Evolutionary conservation across 179 eudicot species (phyloP), one percentile per base, ranked within the genome.

Genomic region (Spergularia azorica): DNA sequence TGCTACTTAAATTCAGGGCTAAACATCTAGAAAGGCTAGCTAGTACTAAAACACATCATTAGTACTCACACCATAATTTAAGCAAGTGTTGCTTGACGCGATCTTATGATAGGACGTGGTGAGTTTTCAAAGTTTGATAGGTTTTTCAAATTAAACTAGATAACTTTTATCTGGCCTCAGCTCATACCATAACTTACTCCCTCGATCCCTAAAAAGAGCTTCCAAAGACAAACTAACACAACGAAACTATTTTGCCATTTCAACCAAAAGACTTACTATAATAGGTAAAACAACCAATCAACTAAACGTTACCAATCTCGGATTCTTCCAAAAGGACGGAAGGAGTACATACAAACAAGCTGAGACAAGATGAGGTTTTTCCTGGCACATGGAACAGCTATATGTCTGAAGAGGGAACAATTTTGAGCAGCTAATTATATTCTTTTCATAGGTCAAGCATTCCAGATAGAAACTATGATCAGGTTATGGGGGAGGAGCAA

Each of bases 341-440:
- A n/a, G 7, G 7, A 59, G 59, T 56, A 9, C 14, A 15, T 56
- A 56, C 16, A 15, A 13, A 12, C 14, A 72, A 59, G 17, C 63
- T 50, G 6, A 68, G 51, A 75, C n/a, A 74, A 79, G 82, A 67
- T 70, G 50, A 74, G 70, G 46, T 32, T 51, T 77, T 26, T 36
- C 56, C 61, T 67, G 71, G 79, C 82, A 79, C 82, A 79, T 79
- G 82, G 70, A 73, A 52, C 64, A 75, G 71, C 70, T 21, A 74
- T 39, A 71, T 62, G 52, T 55, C 59, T 43, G 56, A 52, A 79
- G 32, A 69, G 75, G 78, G 70, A 68, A 62, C 64, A 68, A 15
- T 43, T 26, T 21, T 61, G 54, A 46, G 82, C 65, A 67, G 62
- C 63, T 52, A 21, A 26, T 74, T 67, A 43, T 74, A 68, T 51